Percentiles rank a stretch among this genome's conserved stretches.
phyloP scores from a whole-genome alignment of 768 basidiomycete genomes.

The Coprinopsis strossmayeri region DNA sequence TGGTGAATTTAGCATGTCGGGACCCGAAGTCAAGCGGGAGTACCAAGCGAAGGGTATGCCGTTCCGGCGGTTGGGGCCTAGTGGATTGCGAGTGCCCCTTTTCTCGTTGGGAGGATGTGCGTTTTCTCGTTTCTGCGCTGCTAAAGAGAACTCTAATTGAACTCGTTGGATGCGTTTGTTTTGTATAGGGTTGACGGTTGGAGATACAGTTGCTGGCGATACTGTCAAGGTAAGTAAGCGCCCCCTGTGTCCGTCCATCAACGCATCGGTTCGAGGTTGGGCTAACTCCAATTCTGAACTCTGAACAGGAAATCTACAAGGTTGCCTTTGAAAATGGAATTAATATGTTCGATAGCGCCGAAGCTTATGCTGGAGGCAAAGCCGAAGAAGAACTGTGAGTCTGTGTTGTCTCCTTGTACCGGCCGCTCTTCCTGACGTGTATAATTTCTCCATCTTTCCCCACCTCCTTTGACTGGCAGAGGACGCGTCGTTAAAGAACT shows the following conservation, averaged over 20 bases:
- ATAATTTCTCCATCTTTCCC: not conserved
- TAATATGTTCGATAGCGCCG: constrained; percentile 72
- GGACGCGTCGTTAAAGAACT: constrained; percentile 76
- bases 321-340: constrained; percentile 70
- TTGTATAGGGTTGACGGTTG: constrained; percentile 54
- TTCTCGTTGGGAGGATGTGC: constrained; percentile 66
- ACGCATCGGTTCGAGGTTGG: not conserved
- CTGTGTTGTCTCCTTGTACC: not conserved
- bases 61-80: constrained; percentile 51
- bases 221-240: constrained; percentile 50
- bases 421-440: not conserved
- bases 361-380: constrained; percentile 56
- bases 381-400: constrained; percentile 69
- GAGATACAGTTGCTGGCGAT: constrained; percentile 59
- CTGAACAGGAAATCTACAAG: constrained; percentile 63
- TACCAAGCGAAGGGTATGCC: constrained; percentile 51
- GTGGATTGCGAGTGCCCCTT: constrained; percentile 60
- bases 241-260: not conserved
- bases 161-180: not conserved
- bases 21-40: constrained; percentile 16
- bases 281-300: not conserved
- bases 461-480: constrained; percentile 17
- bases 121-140: constrained; percentile 1
- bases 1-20: too few species aligned
- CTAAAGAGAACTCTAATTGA: not conserved